A percentile compares a stretch with the other conserved stretches of the same genome.
phyloP scores from a whole-genome alignment of 768 basidiomycete species.

The Mrakia blollopis region DNA sequence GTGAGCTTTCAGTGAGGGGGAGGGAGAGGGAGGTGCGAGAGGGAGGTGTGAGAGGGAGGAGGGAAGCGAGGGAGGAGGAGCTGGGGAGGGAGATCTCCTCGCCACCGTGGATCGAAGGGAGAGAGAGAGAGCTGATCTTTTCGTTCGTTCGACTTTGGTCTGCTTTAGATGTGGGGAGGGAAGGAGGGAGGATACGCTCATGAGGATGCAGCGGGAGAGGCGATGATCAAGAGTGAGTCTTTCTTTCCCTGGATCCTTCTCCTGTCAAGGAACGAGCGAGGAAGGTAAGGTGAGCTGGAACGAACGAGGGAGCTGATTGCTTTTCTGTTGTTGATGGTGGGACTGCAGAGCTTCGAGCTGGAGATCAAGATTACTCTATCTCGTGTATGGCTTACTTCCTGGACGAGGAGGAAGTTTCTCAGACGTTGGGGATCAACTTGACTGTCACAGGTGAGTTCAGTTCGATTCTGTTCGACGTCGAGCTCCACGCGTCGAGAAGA shows the following conservation, averaged over 20 bases:
- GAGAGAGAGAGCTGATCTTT: background rate
- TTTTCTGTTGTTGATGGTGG: background rate
- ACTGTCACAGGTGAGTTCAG: background rate
- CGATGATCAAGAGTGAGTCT: constrained; percentile 1
- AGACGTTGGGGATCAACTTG: background rate
- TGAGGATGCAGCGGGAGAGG: background rate
- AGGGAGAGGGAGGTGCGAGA: background rate
- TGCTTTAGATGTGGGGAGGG: background rate
- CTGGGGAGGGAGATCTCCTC: background rate
- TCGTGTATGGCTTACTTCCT: background rate
- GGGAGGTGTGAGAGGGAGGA: background rate
- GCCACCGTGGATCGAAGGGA: background rate
- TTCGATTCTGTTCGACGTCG: background rate
- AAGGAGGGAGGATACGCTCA: constrained; percentile 5
- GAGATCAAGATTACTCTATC: background rate
- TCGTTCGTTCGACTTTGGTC: background rate
- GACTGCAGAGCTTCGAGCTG: background rate
- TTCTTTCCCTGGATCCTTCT: too few species aligned
- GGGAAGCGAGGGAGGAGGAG: background rate
- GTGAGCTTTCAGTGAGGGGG: background rate
- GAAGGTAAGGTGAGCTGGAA: background rate
- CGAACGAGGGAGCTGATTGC: background rate
- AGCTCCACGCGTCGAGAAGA: background rate
- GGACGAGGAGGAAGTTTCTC: background rate
- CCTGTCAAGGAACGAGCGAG: too few species aligned